Conservation (phyloP, 2,329 filamentous ascomycete species). For the Sclerotinia minor region DNA sequence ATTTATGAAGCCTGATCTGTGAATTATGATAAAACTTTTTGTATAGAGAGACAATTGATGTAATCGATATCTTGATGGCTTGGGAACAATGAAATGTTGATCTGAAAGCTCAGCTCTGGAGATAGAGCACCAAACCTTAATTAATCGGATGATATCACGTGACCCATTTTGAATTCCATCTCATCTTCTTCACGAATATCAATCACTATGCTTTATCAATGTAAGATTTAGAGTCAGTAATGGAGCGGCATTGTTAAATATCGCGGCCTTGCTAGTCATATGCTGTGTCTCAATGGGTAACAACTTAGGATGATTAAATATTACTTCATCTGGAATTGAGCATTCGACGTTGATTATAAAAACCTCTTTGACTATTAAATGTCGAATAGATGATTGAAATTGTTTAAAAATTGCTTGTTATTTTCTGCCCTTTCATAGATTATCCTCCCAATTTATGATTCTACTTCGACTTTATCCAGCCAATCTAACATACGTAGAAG, state of each 20-base stretch:
- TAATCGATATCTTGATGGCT: background rate
- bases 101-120: background rate
- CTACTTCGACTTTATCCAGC: background rate
- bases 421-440: background rate
- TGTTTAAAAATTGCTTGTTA: background rate
- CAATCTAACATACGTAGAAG: background rate
- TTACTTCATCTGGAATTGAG: too few relatives aligned
- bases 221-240: background rate
- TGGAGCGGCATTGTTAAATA: too few relatives aligned
- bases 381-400: background rate
- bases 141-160: background rate
- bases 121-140: background rate
- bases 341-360: too few relatives aligned
- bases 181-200: background rate
- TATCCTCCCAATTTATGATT: background rate
- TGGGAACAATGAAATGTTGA: slow-evolving; percentile 5
- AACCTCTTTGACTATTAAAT: too few relatives aligned
- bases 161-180: background rate
- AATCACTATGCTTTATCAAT: background rate
- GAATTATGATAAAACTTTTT: background rate
- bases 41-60: background rate
- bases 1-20: background rate
- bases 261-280: background rate
- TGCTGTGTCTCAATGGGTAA: background rate
- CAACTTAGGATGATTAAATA: background rate